These are phyloP conservation scores for Triticum monococcum DNA, from an alignment of 176 grass and related monocot genomes.

Conservation along the genomic window DNA sequence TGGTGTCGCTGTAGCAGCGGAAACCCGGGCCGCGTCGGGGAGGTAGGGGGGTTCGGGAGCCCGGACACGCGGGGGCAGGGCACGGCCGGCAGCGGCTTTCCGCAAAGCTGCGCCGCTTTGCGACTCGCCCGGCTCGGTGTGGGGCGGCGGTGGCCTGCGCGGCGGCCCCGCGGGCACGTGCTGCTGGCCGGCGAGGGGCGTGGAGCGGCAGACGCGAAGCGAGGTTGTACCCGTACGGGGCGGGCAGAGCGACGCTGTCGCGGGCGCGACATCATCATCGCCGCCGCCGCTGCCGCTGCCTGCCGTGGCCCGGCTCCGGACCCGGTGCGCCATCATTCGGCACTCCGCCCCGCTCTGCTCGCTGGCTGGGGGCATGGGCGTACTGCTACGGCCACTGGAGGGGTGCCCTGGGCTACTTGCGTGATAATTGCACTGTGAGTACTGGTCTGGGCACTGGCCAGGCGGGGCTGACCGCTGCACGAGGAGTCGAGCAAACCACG, in stretches of 20 bases:
- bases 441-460: not conserved
- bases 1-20: not conserved
- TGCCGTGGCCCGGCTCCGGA: no score
- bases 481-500: not conserved
- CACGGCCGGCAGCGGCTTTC: not conserved
- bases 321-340: no score
- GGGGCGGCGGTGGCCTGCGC: not conserved
- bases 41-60: no score
- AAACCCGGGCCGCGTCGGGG: not conserved
- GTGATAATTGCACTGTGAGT: not conserved
- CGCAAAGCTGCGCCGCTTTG: constrained; percentile 36
- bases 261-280: no score
- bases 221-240: no score
- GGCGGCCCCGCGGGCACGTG: no score
- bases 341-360: no score
- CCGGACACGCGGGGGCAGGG: not conserved
- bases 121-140: not conserved
- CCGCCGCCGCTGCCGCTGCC: no score
- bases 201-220: no score
- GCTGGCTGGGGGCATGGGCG: no score
- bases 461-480: not conserved
- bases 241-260: no score
- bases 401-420: not conserved
- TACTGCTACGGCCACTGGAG: not conserved
- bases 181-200: no score